A percentile compares a stretch with the other conserved stretches of the same genome.
These are phyloP conservation scores for Aspergillus funiculosus DNA, from an alignment of 495 filamentous ascomycete species.

Conservation along the genomic window DNA sequence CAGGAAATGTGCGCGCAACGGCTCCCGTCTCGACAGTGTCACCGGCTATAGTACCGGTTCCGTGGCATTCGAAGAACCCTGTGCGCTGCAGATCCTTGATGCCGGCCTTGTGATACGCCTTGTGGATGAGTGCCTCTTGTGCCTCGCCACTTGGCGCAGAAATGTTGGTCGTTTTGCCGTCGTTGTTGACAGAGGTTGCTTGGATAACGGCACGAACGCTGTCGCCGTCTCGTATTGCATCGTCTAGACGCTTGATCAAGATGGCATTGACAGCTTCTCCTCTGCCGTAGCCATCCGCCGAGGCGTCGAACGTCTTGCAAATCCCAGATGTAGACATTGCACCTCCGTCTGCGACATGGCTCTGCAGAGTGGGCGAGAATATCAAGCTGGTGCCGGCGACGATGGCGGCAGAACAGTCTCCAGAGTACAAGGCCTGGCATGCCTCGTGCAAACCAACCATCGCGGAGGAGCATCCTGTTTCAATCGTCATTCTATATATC, in stretches of 20 bases:
- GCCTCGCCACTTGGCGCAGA: not conserved
- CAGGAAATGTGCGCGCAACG: conserved; percentile 19
- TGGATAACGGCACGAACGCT: conserved; percentile 30
- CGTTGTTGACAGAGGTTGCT: not conserved
- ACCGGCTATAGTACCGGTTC: conserved; percentile 44
- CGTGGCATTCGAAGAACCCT: conserved; percentile 45
- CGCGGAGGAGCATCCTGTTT: conserved; percentile 38
- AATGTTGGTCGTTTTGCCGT: conserved; percentile 22
- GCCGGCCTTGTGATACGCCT: conserved; percentile 23
- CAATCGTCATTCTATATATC: conserved; percentile 24
- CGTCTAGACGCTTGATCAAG: conserved; percentile 29
- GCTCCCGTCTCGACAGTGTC: conserved; percentile 25
- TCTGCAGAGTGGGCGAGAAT: conserved; percentile 25
- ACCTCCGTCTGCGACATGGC: conserved; percentile 25
- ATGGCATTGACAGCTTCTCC: conserved; percentile 48
- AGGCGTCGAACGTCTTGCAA: conserved; percentile 56
- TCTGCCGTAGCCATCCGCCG: conserved; percentile 60
- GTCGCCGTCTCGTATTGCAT: conserved; percentile 34
- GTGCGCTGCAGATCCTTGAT: conserved; percentile 23
- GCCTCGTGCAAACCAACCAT: conserved; percentile 32
- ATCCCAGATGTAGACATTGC: conserved; percentile 22
- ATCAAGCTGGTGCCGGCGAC: conserved; percentile 39
- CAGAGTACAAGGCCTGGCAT: conserved; percentile 26
- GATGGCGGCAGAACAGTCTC: conserved; percentile 36
- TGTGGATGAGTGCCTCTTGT: conserved; percentile 17